Evolutionary conservation across 208 protist genomes (phyloP).

Genomic region (Trypanosoma scelopori): DNA sequence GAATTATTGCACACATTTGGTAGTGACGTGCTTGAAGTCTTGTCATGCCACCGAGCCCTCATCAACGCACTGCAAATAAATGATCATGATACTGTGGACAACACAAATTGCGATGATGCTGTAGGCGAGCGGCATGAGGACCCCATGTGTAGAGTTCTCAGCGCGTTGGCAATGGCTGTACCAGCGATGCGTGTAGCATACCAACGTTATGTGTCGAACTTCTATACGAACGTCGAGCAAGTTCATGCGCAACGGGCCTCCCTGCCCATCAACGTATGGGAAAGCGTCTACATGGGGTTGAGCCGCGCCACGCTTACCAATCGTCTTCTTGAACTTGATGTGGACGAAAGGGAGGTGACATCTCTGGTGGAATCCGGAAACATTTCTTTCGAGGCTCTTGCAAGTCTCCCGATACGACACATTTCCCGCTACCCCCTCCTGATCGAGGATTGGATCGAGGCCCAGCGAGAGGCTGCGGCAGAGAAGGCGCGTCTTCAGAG

Average conservation of each 20-base stretch:
- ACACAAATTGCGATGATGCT: neutral
- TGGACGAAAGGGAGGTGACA: neutral
- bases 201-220: slow-evolving; percentile 11
- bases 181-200: slow-evolving; percentile 24
- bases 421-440: slow-evolving; percentile 19
- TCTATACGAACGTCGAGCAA: slow-evolving; percentile 4
- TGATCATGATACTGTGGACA: neutral
- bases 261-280: slow-evolving; percentile 10
- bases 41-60: slow-evolving; percentile 12
- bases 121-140: neutral
- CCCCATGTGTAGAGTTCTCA: neutral
- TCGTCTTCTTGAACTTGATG: slow-evolving; percentile 3
- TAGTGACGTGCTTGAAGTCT: slow-evolving; percentile 14
- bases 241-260: neutral
- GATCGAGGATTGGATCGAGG: slow-evolving; percentile 15
- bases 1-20: slow-evolving; percentile 12
- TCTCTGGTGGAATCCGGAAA: slow-evolving; percentile 2
- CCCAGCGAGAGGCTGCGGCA: neutral
- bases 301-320: slow-evolving; percentile 6
- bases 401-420: slow-evolving; percentile 21
- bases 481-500: neutral
- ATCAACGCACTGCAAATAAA: slow-evolving; percentile 7
- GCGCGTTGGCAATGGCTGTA: neutral
- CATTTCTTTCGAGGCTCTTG: slow-evolving; percentile 21
- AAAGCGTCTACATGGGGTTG: neutral